Base-by-base conservation (phyloP, 2,329 filamentous ascomycete genomes). In the Didymella pomorum region DNA sequence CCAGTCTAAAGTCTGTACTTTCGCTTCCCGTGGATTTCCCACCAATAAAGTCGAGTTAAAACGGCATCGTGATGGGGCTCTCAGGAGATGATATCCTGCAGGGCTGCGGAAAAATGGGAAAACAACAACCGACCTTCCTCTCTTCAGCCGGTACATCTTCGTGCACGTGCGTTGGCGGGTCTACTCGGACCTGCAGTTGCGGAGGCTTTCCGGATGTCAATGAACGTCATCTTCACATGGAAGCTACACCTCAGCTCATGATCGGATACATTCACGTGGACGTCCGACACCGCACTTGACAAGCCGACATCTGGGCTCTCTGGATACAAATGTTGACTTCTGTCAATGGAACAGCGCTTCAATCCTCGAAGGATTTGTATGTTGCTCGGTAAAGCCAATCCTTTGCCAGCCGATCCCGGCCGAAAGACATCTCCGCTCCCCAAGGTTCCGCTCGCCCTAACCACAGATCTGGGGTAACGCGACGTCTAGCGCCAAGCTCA, bases 141-240 rank as follows among this genome's bases (percentile, higher is more conserved):
- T 33, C 44, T 51, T n/a, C 31, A 44, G 60, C 66, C 68, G 69
- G 51, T 45, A 21, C 25, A 60, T 67, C 35, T 39, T 66, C 65
- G 66, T 56, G 55, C 65, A 65, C 65, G 65, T 69, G 65, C 56
- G 29, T 26, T n/a, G 21, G 46, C 66, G 66, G 66, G 55, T 61
- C 55, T 56, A 56, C 44, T 59, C 67, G 66, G 21, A 33, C 47
- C 50, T 41, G 43, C 21, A 56, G 62, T 39, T 18, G n/a, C 67
- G 67, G 69, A 68, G 63, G 60, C 44, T 50, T 69, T 64, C 64
- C 65, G 66, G 52, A 56, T 61, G 53, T 55, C 44, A 26, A 42
- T 58, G 64, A 50, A 71, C 72, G 71, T 74, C 71, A 73, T 73
- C 64, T 68, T 75, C 72, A 75, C 72, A 76, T 71, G 68, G 39